Evolutionary conservation across 2,329 filamentous ascomycete genomes (phyloP).

Genomic region (Aspergillus hiratsukae): DNA sequence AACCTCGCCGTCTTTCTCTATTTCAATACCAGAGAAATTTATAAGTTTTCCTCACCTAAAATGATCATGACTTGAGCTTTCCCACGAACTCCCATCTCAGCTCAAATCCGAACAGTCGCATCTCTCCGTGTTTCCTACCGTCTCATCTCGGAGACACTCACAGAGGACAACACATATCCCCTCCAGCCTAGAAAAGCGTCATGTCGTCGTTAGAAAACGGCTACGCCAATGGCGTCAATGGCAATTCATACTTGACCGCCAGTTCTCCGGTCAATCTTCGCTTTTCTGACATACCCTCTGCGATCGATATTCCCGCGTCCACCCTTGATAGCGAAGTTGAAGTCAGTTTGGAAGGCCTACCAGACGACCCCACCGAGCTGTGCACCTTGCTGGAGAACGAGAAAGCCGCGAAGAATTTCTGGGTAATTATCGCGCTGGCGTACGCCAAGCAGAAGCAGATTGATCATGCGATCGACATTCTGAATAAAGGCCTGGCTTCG

Average conservation of each 20-base stretch:
- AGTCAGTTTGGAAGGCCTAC: slow-evolving; percentile 83
- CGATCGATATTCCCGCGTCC: slow-evolving; percentile 61
- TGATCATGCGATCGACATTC: slow-evolving; percentile 70
- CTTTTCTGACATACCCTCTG: slow-evolving; percentile 59
- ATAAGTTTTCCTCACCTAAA: slow-evolving; percentile 1
- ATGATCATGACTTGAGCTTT: slow-evolving; percentile 29
- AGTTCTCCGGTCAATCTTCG: slow-evolving; percentile 40
- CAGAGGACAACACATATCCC: slow-evolving; percentile 5
- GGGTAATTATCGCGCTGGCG: slow-evolving; percentile 96
- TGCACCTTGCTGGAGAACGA: slow-evolving; percentile 95
- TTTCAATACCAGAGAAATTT: slow-evolving; percentile 3
- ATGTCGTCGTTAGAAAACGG: slow-evolving; percentile 52
- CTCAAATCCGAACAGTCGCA: slow-evolving; percentile 16
- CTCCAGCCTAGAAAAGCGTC: slow-evolving; percentile 15
- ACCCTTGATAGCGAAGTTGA: slow-evolving; percentile 70
- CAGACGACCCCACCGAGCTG: slow-evolving; percentile 90
- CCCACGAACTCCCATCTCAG: slow-evolving; percentile 5
- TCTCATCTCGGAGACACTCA: not conserved
- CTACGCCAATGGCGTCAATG: slow-evolving; percentile 50
- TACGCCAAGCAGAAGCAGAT: slow-evolving; percentile 95
- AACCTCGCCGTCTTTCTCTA: slow-evolving; percentile 1
- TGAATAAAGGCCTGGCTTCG: slow-evolving; percentile 69
- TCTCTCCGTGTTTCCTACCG: slow-evolving; percentile 1
- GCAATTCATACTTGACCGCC: slow-evolving; percentile 30
- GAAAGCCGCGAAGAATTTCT: slow-evolving; percentile 82